Evolutionary conservation across 345 rosid species (phyloP), one percentile per base, ranked within the genome.

Genomic region (Hibiscus mutabilis): DNA sequence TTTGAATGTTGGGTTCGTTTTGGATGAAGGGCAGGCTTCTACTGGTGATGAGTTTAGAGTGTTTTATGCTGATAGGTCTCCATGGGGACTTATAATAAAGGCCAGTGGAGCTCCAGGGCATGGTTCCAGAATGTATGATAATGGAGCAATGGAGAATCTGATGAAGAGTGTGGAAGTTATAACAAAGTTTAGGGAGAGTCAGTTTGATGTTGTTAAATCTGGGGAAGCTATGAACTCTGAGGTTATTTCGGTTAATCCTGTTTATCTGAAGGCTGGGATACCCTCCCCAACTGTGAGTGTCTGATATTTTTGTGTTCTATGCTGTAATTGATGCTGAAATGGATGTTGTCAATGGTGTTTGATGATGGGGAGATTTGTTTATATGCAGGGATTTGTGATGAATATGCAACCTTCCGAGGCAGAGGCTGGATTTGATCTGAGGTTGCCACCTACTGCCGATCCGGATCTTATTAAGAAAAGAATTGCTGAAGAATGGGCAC

Each of bases 341-440:
- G 6, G 18, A 47, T 10, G 37, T 42, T 61, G 6, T 37, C 5
- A 6, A n/a, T 51, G 40, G 15, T 60, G 27, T 61, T 49, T 44
- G 51, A 27, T 55, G 52, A 27, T 35, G 19, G 42, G 31, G 53
- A 37, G n/a, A 55, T 18, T 33, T 66, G 31, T 61, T 44, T 73
- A 29, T 60, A 55, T 75, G 60, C 44, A 89, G 96, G 99, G 97
- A 2, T 91, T 84, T 84, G 91, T 89, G 66, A 95, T 95, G 93
- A 95, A 91, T 80, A 74, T 91, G 93, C 97, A 91, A 51, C 97
- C 96, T 62, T 90, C 97, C 1, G 97, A 88, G 19, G 97, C 96
- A n/a, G 93, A 87, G 83, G 97, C 97, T 24, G 97, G 99, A 8
- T 92, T 85, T 81, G 89, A 90, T 74, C 4, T 90, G 57, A 86